Percentiles rank a stretch among this genome's conserved stretches.
Conservation (phyloP, 805 yeast genomes). For the Metschnikowia colocasiae region DNA sequence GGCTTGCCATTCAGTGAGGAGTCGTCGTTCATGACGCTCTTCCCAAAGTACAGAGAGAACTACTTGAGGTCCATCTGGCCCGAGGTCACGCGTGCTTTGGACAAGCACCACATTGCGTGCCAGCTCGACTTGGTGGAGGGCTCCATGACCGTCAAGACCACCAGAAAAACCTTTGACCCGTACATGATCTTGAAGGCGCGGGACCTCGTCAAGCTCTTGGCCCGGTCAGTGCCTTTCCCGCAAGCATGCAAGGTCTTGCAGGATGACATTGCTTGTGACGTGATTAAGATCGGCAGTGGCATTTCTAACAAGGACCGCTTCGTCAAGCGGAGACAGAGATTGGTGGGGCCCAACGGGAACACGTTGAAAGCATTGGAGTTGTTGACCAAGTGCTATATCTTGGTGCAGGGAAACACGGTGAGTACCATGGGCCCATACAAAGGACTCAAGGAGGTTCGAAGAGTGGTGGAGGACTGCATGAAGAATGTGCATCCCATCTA, state of each 20-base stretch:
- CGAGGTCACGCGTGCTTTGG: constrained; percentile 80
- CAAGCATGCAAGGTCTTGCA: constrained; percentile 90
- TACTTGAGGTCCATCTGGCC: constrained; percentile 90
- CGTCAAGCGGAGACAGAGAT: constrained; percentile 90
- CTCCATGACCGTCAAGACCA: constrained; percentile 93
- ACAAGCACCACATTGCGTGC: constrained; percentile 73
- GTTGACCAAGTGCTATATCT: constrained; percentile 89
- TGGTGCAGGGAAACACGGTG: constrained; percentile 97
- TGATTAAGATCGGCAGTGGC: constrained; percentile 87
- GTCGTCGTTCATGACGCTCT: constrained; percentile 87
- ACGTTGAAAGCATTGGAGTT: constrained; percentile 93
- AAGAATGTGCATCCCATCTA: constrained; percentile 95
- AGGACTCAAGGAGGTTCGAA: constrained; percentile 85
- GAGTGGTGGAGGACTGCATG: constrained; percentile 98
- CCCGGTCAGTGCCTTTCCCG: constrained; percentile 95
- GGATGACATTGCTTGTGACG: constrained; percentile 93
- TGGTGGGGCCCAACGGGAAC: constrained; percentile 96
- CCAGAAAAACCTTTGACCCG: constrained; percentile 93
- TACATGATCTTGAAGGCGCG: constrained; percentile 91
- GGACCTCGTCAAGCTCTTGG: constrained; percentile 87
- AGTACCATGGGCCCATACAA: constrained; percentile 95
- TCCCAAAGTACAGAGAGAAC: constrained; percentile 94
- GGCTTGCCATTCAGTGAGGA: constrained; percentile 94
- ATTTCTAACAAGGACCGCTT: constrained; percentile 91
- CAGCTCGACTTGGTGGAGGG: constrained; percentile 91